phyloP scores from a whole-genome alignment of 1,284 basidiomycete genomes.

The Boletus semigastroideus region DNA sequence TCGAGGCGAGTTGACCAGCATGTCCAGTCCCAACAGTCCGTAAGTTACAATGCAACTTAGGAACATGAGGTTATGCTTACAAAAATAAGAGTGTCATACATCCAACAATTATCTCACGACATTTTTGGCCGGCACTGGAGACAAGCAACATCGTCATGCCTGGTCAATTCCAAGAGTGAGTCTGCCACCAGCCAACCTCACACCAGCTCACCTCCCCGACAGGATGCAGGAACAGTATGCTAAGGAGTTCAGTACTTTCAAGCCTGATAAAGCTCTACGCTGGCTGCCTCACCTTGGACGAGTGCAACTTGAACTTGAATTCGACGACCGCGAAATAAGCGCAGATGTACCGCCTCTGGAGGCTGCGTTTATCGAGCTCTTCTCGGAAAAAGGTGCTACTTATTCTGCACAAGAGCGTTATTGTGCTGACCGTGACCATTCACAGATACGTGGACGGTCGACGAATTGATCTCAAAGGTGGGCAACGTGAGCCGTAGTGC shows the following conservation, averaged over 20 bases:
- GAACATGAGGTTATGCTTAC: constrained; percentile 7
- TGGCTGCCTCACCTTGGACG: constrained; percentile 88
- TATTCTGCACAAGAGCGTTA: background rate
- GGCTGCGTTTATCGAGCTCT: constrained; percentile 86
- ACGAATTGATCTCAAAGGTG: constrained; percentile 63
- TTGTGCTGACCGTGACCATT: background rate
- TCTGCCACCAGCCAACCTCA: constrained; percentile 2
- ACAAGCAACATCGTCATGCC: constrained; percentile 75
- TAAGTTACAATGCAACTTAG: constrained; percentile 35
- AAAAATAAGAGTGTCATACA: constrained; percentile 52
- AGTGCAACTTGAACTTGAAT: constrained; percentile 73
- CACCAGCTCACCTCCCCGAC: constrained; percentile 7
- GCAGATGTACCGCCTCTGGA: constrained; percentile 83
- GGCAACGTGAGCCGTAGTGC: constrained; percentile 61
- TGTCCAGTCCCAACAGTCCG: constrained; percentile 72
- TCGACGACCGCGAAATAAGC: constrained; percentile 77
- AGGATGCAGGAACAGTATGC: constrained; percentile 79
- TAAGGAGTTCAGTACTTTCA: constrained; percentile 74
- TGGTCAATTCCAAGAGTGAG: constrained; percentile 77
- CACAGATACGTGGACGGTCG: constrained; percentile 67
- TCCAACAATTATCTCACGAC: constrained; percentile 85
- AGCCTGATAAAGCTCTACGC: constrained; percentile 85
- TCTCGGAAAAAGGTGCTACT: constrained; percentile 63
- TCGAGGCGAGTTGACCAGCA: constrained; percentile 85
- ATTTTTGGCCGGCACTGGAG: constrained; percentile 91